Conservation (phyloP, 257 asterid genomes). For the Penstemon davidsonii region DNA sequence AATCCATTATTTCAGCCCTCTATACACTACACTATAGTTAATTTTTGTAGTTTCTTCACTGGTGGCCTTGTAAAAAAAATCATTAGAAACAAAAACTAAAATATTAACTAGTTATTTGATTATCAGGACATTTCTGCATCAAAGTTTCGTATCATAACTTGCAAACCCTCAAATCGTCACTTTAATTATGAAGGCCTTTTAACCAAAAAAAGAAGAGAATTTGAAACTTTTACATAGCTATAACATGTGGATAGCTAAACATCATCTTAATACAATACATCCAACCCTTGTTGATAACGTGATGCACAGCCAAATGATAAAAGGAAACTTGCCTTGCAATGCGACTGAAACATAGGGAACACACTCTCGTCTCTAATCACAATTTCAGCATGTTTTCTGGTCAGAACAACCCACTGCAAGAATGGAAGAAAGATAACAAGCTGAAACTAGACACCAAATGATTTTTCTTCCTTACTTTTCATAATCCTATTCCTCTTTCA, state of each 20-base stretch:
- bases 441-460: conserved; percentile 1
- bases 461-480: conserved; percentile 1
- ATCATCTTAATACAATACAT: not conserved
- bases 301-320: conserved; percentile 15
- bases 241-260: conserved; percentile 14
- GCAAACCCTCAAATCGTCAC: conserved; percentile 13
- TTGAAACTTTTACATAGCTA: conserved; percentile 12
- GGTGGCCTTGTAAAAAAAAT: not conserved
- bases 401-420: conserved; percentile 92
- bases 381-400: conserved; percentile 83
- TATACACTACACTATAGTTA: not conserved
- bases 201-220: not conserved
- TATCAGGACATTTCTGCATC: conserved; percentile 18
- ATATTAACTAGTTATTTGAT: not conserved
- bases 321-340: conserved; percentile 78
- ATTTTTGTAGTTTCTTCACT: conserved; percentile 15
- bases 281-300: conserved; percentile 10
- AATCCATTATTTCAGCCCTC: not conserved
- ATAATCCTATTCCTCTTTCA: conserved; percentile 1
- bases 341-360: conserved; percentile 75
- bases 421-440: conserved; percentile 30
- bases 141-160: not conserved
- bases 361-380: conserved; percentile 74
- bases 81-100: not conserved
- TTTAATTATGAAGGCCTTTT: conserved; percentile 3